phyloP scores from a whole-genome alignment of 352 stramenopile species.

The Pythium diclinum region DNA sequence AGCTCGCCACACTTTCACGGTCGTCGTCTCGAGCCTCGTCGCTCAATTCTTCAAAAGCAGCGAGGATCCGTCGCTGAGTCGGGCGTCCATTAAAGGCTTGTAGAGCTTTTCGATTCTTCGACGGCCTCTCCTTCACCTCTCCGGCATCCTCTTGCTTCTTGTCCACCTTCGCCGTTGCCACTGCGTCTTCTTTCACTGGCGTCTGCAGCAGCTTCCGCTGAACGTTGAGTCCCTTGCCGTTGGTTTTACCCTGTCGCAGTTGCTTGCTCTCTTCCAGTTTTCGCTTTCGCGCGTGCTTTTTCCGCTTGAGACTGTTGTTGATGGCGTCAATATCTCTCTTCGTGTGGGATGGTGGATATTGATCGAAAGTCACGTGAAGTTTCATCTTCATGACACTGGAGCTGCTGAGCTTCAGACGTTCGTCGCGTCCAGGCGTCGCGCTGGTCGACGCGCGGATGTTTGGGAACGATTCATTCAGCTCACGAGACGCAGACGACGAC shows the following conservation, averaged over 20 bases:
- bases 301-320: slow-evolving; percentile 79
- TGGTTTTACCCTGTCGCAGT: slow-evolving; percentile 12
- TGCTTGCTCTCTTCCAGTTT: slow-evolving; percentile 47
- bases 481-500: slow-evolving; percentile 3
- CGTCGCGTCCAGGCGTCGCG: slow-evolving; percentile 56
- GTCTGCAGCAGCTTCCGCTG: slow-evolving; percentile 77
- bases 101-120: slow-evolving; percentile 6
- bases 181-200: slow-evolving; percentile 41
- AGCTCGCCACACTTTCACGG: neutral
- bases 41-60: neutral
- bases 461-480: slow-evolving; percentile 58
- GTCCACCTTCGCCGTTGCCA: neutral
- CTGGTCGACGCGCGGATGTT: slow-evolving; percentile 81
- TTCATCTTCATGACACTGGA: slow-evolving; percentile 77
- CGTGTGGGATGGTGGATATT: slow-evolving; percentile 39
- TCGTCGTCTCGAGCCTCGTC: neutral
- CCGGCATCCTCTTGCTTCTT: neutral
- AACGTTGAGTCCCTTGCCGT: slow-evolving; percentile 33
- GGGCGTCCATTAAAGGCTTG: slow-evolving; percentile 7
- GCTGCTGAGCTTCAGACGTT: slow-evolving; percentile 57
- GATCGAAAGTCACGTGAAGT: slow-evolving; percentile 59
- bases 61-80: slow-evolving; percentile 14
- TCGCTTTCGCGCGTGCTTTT: slow-evolving; percentile 51
- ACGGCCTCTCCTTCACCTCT: slow-evolving; percentile 2
- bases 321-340: slow-evolving; percentile 76